phyloP scores from a whole-genome alignment of 2,329 filamentous ascomycete genomes.

The Sporothrix pallida region DNA sequence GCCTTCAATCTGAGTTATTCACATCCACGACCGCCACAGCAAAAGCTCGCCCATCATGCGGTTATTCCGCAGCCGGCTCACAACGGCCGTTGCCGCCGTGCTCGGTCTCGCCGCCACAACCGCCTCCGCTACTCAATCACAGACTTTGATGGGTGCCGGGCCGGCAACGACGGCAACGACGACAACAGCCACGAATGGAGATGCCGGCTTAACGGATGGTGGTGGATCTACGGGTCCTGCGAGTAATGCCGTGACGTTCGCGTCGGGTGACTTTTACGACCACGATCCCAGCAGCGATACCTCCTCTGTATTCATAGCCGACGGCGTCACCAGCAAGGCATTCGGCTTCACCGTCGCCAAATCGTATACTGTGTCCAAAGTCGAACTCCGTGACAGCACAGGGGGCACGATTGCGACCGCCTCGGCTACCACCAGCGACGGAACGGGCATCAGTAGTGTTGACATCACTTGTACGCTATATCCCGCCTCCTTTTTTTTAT shows the following conservation, averaged over 20 bases:
- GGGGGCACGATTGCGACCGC: background rate
- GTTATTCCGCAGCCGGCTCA: background rate
- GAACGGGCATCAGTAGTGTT: background rate
- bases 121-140: background rate
- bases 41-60: conserved; percentile 12
- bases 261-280: conserved; percentile 12
- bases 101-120: background rate
- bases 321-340: background rate
- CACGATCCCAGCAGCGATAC: background rate
- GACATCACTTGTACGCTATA: background rate
- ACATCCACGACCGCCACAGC: background rate
- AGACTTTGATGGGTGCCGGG: too few relatives aligned
- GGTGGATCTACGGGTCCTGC: too few relatives aligned
- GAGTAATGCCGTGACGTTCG: too few relatives aligned
- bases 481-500: background rate
- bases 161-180: background rate
- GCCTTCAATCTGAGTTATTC: background rate
- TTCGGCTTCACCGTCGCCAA: conserved; percentile 19
- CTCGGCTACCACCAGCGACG: background rate
- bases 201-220: background rate
- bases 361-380: background rate
- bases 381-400: background rate
- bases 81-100: conserved; percentile 21
- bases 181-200: background rate
- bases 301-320: background rate